These are phyloP conservation scores for Fusarium hostae DNA, from an alignment of 2,329 filamentous ascomycete genomes.

Conservation along the genomic window DNA sequence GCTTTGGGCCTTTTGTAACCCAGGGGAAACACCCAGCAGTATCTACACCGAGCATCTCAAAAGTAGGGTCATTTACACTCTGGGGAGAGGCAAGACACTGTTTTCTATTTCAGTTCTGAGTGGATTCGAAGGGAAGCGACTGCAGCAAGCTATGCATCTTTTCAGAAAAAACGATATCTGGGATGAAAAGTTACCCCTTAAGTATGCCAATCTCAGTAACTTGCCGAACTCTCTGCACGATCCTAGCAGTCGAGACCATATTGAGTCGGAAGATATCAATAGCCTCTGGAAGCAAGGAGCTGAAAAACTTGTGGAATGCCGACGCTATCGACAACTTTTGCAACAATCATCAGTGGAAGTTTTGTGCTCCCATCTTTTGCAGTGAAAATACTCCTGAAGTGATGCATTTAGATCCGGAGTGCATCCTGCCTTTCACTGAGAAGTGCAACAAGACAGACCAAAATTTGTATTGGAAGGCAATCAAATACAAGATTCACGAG, in stretches of 20 bases:
- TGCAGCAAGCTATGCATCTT: background rate
- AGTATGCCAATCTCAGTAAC: background rate
- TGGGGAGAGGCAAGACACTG: background rate
- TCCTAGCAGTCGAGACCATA: background rate
- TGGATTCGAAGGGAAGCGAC: background rate
- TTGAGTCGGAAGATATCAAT: fast-evolving
- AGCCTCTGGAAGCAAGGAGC: background rate
- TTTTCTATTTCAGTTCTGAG: background rate
- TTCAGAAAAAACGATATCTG: background rate
- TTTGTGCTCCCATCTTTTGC: background rate
- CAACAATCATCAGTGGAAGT: background rate
- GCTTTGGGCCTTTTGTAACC: background rate
- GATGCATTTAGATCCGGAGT: fast-evolving
- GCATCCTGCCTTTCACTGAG: background rate
- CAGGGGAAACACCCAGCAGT: background rate
- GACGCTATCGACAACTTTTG: background rate
- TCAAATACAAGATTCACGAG: background rate
- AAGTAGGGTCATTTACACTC: background rate
- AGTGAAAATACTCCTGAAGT: fast-evolving
- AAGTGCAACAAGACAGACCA: background rate
- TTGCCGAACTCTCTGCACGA: background rate
- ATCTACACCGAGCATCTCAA: background rate
- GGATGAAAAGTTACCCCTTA: background rate
- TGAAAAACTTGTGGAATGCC: fast-evolving
- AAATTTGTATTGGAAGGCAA: background rate